Base-by-base conservation (phyloP, 1,139 yeast species). In the Kazachstania sp. region DNA sequence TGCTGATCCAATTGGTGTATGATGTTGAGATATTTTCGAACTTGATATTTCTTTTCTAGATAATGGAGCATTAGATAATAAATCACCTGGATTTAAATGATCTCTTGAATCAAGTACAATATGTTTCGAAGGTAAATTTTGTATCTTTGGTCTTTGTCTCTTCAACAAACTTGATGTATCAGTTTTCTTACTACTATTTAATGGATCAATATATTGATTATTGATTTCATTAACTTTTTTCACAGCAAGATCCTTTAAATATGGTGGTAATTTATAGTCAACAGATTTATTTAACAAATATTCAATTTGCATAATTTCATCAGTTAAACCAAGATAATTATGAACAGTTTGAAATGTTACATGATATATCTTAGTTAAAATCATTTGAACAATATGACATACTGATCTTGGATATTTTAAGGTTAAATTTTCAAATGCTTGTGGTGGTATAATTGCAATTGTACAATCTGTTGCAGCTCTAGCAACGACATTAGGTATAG, bases 261-360 rank as follows among this genome's bases (percentile, higher is more conserved):
- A 81, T 6, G 74, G 65, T 0, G 97, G 95, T 18, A 87, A 64
- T 43, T 74, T 75, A 49, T 70, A 68, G 19, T 68, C 64, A 1
- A 74, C 68, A 8, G 68, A 62, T 31, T 70, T 65, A 61, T 92
- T 92, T 45, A 92, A 69, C 19, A 73, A 71, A 4, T 77, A 68
- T 61, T 92, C 98, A 16, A 90, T 82, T 48, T 83, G 81, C 55
- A 86, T 76, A 37, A 92, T 81, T 57, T 88, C 96, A 28, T 78
- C 72, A 0, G 97, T 87, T 32, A 92, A 68, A 0, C 95, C 96
- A 45, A 92, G 71, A 63, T 92, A 92, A 56, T 79, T 77, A 61
- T 90, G 94, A 12, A 94, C 86, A 0, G 97, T 86, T 60, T 84
- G 92, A 67, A 90, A 81, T 0, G 97, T 90, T 6, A 92, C 97